Evolutionary conservation across 83 land plant genomes (phyloP).

Genomic region (Picea engelmannii): DNA sequence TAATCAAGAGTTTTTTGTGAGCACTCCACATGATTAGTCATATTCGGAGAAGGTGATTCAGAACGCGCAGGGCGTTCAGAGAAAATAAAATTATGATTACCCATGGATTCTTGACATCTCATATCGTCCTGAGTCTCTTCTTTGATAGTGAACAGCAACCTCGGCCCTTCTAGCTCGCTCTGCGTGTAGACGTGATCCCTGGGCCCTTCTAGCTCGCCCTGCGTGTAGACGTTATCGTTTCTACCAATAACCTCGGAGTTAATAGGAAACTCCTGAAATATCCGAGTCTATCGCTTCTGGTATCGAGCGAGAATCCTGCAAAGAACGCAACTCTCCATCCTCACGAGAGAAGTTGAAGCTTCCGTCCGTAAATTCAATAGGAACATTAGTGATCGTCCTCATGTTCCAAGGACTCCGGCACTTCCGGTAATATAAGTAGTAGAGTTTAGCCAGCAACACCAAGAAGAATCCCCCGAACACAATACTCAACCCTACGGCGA

Average conservation of each 20-base stretch:
- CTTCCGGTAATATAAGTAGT: neutral
- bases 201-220: neutral
- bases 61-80: too few relatives aligned
- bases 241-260: constrained; percentile 7
- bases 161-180: neutral
- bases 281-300: neutral
- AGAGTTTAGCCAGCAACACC: neutral
- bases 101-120: neutral
- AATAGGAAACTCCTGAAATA: too few relatives aligned
- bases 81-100: too few relatives aligned
- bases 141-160: constrained; percentile 3
- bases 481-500: constrained; percentile 9
- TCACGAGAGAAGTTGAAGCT: neutral
- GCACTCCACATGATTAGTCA: too few relatives aligned
- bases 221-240: neutral
- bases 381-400: neutral
- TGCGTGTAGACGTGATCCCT: neutral
- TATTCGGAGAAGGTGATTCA: too few relatives aligned
- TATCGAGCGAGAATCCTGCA: too few relatives aligned
- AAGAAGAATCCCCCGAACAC: neutral
- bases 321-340: too few relatives aligned
- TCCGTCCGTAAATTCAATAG: neutral
- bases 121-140: constrained; percentile 4
- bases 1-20: too few relatives aligned
- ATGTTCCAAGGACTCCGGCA: neutral